Conservation (phyloP, 148 eudicot genomes). For the Drosera capensis region DNA sequence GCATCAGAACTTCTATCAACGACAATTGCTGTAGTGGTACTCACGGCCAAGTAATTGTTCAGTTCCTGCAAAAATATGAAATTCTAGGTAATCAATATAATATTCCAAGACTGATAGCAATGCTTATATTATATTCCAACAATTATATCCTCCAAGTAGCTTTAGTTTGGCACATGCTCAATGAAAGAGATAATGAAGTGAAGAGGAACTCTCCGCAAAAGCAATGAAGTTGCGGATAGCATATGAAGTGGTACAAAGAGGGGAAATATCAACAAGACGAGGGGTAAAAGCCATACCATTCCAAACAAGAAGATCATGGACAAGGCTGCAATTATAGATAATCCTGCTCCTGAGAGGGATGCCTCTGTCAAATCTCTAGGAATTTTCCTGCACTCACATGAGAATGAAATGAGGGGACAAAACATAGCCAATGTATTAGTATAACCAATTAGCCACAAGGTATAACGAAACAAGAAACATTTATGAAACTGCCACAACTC, state of each 20-base stretch:
- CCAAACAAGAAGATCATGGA: slow-evolving; percentile 85
- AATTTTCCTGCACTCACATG: slow-evolving; percentile 52
- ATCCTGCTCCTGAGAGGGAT: slow-evolving; percentile 88
- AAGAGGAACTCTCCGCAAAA: neutral
- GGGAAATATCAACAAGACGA: slow-evolving; percentile 2
- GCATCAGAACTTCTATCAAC: slow-evolving; percentile 85
- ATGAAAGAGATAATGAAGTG: neutral
- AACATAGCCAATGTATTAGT: neutral
- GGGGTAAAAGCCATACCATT: slow-evolving; percentile 46
- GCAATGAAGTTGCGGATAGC: neutral
- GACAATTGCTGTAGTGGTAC: slow-evolving; percentile 65
- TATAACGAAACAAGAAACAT: too few relatives aligned
- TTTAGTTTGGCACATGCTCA: too few relatives aligned
- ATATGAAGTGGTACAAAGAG: slow-evolving; percentile 1
- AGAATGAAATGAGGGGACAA: neutral
- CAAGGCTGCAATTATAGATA: slow-evolving; percentile 78
- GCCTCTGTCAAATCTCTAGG: slow-evolving; percentile 99
- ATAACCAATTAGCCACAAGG: too few relatives aligned
- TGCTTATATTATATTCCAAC: too few relatives aligned
- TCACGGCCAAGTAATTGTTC: slow-evolving; percentile 50
- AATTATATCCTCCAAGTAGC: too few relatives aligned
- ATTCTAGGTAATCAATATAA: too few relatives aligned
- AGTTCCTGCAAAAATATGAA: slow-evolving; percentile 51
- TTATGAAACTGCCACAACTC: too few relatives aligned
- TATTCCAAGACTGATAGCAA: too few relatives aligned